phyloP scores from a whole-genome alignment of 208 protist species.

The Leishmania braziliensis region DNA sequence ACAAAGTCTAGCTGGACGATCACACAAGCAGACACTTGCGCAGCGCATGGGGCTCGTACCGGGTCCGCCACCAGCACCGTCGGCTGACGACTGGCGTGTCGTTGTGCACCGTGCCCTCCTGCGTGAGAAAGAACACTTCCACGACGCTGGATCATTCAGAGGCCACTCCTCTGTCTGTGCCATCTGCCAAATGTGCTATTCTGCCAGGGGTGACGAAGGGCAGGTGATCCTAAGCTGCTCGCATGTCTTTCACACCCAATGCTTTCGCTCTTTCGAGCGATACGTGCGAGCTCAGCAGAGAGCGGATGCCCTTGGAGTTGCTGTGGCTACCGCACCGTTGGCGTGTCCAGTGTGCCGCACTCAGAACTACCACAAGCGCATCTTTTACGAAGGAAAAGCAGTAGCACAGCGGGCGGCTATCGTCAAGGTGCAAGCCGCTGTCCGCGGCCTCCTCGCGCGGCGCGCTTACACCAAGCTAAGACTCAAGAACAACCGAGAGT shows the following conservation, averaged over 20 bases:
- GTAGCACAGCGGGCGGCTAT: conserved; percentile 79
- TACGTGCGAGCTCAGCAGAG: conserved; percentile 59
- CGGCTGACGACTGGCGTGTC: conserved; percentile 67
- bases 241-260: conserved; percentile 87
- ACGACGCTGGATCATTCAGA: neutral
- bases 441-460: conserved; percentile 65
- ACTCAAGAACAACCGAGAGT: conserved; percentile 50
- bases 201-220: conserved; percentile 50
- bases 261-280: conserved; percentile 85
- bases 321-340: conserved; percentile 35
- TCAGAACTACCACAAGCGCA: conserved; percentile 82
- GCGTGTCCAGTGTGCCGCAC: conserved; percentile 83
- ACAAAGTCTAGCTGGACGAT: conserved; percentile 27
- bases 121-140: conserved; percentile 27
- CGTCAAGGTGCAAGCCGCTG: conserved; percentile 69
- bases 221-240: conserved; percentile 87
- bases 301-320: conserved; percentile 30
- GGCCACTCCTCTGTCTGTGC: conserved; percentile 40
- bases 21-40: conserved; percentile 67
- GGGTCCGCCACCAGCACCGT: conserved; percentile 55
- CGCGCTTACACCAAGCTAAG: conserved; percentile 59
- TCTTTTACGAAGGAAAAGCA: conserved; percentile 80
- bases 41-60: conserved; percentile 87
- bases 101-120: conserved; percentile 59
- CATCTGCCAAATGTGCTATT: conserved; percentile 83